Evolutionary conservation across 495 filamentous ascomycete genomes (phyloP), one percentile per base, ranked within the genome.

Genomic region (Elasticomyces elasticus): DNA sequence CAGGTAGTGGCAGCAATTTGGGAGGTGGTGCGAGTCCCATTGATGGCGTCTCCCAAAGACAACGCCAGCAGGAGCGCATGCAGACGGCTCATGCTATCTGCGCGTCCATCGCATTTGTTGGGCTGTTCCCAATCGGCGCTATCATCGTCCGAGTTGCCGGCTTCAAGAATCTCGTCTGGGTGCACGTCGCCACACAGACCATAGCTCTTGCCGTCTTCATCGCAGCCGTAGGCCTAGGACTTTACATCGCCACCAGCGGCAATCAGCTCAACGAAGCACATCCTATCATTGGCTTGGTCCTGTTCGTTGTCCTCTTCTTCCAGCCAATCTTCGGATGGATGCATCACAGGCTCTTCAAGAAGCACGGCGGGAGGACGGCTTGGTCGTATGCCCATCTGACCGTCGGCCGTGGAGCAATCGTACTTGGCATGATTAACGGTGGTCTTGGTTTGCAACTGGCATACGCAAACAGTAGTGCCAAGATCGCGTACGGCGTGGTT

Each of bases 231-330:
- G 61, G 57, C 33, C 43, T 67, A 11, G 65, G 65, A 12, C 37
- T 67, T 25, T 60, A 49, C 25, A 23, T 61, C 17, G 52, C 47
- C 3, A 43, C 22, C 41, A 55, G 35, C 17, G 9, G 19, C 12
- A 15, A 17, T 58, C 25, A 63, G 56, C 41, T 64, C 2, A 27
- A 58, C 24, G 60, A 67, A 5, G 22, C 35, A 23, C 68, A 70
- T 35, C 63, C 66, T 0, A 60, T 66, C 50, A 70, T 70, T 43
- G 68, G 68, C 22, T 62, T 70, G 24, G 62, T 67, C 13, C 57
- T 70, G 26, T 64, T 69, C 48, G 49, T 58, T 13, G 19, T 60
- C n/a, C 56, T 70, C 20, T 64, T 69, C 54, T 61, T 67, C 56
- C 66, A 69, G 50, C 68, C 68, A 17, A 47, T 70, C 49, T 46